A percentile compares a stretch with the other conserved stretches of the same genome.
Conservation (phyloP, 352 stramenopile species). For the Aphanomyces cochlioides region DNA sequence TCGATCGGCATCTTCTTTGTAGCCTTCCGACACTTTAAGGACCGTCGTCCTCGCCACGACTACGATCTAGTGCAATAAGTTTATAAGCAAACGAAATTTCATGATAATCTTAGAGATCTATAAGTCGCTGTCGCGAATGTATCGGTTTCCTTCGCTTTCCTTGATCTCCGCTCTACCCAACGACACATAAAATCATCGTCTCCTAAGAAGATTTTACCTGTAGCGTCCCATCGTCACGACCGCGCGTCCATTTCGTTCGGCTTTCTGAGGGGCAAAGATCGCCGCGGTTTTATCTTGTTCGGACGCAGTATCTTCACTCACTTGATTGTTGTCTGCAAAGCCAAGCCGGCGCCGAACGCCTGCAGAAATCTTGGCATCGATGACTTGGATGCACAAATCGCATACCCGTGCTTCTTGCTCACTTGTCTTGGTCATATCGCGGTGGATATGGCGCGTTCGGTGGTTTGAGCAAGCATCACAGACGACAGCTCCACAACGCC, state of each 20-base stretch:
- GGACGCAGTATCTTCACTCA: conserved; percentile 36
- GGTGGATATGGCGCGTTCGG: conserved; percentile 83
- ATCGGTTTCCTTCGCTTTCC: conserved; percentile 83
- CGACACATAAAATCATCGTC: conserved; percentile 6
- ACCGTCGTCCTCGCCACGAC: neutral
- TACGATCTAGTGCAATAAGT: conserved; percentile 25
- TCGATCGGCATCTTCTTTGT: neutral
- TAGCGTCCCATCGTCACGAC: conserved; percentile 81
- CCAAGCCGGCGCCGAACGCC: conserved; percentile 71
- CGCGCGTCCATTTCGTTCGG: conserved; percentile 45
- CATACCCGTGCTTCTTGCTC: conserved; percentile 74
- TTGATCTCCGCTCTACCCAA: conserved; percentile 76
- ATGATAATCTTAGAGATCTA: conserved; percentile 33
- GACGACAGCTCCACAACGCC: conserved; percentile 76
- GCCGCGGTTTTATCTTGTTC: conserved; percentile 44
- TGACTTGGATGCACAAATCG: conserved; percentile 76
- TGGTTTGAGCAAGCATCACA: conserved; percentile 75
- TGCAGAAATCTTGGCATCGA: conserved; percentile 80
- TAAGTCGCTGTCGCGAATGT: conserved; percentile 82
- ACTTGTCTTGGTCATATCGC: conserved; percentile 36
- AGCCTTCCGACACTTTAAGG: neutral
- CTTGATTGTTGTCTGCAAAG: conserved; percentile 37
- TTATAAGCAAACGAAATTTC: neutral
- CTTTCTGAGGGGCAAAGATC: conserved; percentile 23
- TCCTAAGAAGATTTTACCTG: conserved; percentile 40